A percentile compares a stretch with the other conserved stretches of the same genome.
Evolutionary conservation across 495 filamentous ascomycete genomes (phyloP).

Genomic region (Xylaria sp.): DNA sequence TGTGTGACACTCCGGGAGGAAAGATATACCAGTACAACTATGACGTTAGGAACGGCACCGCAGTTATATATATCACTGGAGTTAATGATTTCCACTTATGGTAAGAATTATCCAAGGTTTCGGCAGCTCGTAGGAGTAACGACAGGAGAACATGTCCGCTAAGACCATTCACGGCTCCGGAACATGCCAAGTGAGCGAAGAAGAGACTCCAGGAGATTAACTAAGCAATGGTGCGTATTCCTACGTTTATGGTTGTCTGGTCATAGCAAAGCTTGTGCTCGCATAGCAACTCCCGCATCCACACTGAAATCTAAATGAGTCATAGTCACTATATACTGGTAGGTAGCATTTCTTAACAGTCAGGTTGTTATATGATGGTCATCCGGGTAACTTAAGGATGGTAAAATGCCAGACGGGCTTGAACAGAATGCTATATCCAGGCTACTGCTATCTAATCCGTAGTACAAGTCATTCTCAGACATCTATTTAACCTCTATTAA

Average conservation of each 20-base stretch:
- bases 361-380: slow-evolving; percentile 9
- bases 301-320: neutral
- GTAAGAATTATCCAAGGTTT: too few relatives aligned
- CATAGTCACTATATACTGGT: too few relatives aligned
- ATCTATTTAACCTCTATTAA: neutral
- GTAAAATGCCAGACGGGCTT: slow-evolving; percentile 37
- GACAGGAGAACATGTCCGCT: too few relatives aligned
- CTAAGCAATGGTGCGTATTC: slow-evolving; percentile 25
- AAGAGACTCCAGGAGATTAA: too few relatives aligned
- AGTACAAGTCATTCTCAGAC: slow-evolving; percentile 11
- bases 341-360: neutral
- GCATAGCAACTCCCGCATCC: neutral
- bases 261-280: neutral
- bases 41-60: slow-evolving; percentile 34
- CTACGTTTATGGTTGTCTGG: neutral
- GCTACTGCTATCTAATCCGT: too few relatives aligned
- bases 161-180: too few relatives aligned
- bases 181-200: too few relatives aligned
- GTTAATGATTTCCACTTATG: too few relatives aligned
- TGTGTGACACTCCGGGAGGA: slow-evolving; percentile 32
- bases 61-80: too few relatives aligned
- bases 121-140: too few relatives aligned
- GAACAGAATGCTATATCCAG: too few relatives aligned
- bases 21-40: slow-evolving; percentile 39
- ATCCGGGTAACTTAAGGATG: slow-evolving; percentile 35